These are phyloP conservation scores for Tuber calosporum DNA, from an alignment of 495 filamentous ascomycete species.

Conservation along the genomic window DNA sequence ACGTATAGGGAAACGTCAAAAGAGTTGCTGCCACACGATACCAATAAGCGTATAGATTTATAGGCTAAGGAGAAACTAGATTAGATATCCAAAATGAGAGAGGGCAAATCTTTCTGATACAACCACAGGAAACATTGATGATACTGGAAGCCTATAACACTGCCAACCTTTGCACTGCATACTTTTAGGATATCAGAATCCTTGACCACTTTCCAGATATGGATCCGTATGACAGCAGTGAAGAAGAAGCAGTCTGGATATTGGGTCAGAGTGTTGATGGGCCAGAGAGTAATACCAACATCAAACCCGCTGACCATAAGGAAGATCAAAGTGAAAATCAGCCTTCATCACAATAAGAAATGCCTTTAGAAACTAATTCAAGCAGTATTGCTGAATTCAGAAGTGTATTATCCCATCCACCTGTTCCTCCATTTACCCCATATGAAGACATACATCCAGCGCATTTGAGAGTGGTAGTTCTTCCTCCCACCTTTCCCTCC, in stretches of 20 bases:
- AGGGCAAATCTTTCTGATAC: background rate
- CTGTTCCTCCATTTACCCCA: background rate
- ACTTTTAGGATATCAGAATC: background rate
- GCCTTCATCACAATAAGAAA: background rate
- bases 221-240: background rate
- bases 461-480: background rate
- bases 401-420: background rate
- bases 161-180: background rate
- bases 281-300: background rate
- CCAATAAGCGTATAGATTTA: background rate
- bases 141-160: background rate
- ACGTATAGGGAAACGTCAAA: background rate
- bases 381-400: background rate
- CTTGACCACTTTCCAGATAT: background rate
- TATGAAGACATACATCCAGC: background rate
- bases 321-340: background rate
- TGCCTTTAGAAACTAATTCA: background rate
- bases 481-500: background rate
- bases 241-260: background rate
- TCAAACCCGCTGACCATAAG: background rate
- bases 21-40: slow-evolving; percentile 1
- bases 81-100: background rate
- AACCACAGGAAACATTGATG: background rate
- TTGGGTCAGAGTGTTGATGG: background rate
- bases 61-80: background rate